Conservation (phyloP, 805 yeast genomes). For the Saccharomyces cerevisiae region DNA sequence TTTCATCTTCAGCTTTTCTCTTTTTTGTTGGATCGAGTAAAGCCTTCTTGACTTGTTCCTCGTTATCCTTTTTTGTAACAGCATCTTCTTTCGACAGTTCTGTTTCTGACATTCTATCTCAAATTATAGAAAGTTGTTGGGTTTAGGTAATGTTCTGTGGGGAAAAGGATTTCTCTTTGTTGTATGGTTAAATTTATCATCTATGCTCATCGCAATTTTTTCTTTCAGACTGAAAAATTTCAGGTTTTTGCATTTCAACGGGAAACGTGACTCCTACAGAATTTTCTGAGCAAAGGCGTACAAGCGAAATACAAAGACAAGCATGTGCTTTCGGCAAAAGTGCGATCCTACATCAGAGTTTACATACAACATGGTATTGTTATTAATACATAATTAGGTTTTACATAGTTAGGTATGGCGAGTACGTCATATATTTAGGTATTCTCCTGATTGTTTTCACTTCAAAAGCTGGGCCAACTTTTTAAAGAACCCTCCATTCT, state of each 20-base stretch:
- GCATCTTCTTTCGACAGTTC: constrained; percentile 16
- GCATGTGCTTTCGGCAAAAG: not conserved
- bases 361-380: not conserved
- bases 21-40: constrained; percentile 30
- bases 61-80: constrained; percentile 17
- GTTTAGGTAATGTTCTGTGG: not conserved
- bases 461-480: not conserved
- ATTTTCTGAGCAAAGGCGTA: not conserved
- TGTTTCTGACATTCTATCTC: not conserved
- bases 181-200: not conserved
- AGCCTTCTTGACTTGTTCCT: constrained; percentile 28
- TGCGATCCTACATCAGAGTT: not conserved
- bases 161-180: not conserved
- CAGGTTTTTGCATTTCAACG: not conserved
- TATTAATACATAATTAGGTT: not conserved
- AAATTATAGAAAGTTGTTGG: not conserved
- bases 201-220: not conserved
- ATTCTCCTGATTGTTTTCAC: not conserved
- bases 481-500: not conserved
- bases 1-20: constrained; percentile 41
- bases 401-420: not conserved
- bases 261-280: not conserved
- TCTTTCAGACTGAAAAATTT: not conserved
- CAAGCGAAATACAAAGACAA: not conserved
- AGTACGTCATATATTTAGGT: not conserved